Evolutionary conservation across 352 stramenopile species (phyloP).

Genomic region (Globisporangium abappressorium): DNA sequence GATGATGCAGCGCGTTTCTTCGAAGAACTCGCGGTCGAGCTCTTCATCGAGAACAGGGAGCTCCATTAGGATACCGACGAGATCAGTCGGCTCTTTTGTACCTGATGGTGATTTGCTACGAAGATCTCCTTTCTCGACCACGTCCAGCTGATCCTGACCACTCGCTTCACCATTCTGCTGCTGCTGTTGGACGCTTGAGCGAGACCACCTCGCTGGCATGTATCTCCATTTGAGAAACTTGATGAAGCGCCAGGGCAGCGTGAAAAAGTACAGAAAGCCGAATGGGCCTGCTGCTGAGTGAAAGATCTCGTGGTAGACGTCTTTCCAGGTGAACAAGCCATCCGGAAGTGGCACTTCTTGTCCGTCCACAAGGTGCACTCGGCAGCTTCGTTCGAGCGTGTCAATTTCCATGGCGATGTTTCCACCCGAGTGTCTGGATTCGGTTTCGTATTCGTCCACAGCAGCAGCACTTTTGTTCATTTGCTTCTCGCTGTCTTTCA

Average conservation of each 20-base stretch:
- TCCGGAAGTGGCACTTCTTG: slow-evolving; percentile 37
- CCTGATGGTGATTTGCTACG: not conserved
- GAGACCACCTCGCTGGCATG: slow-evolving; percentile 25
- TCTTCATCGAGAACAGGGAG: slow-evolving; percentile 71
- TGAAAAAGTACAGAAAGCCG: slow-evolving; percentile 63
- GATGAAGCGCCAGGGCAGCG: slow-evolving; percentile 40
- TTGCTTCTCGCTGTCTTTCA: slow-evolving; percentile 1
- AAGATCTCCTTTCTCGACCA: slow-evolving; percentile 12
- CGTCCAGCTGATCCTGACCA: slow-evolving; percentile 11
- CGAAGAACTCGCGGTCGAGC: slow-evolving; percentile 75
- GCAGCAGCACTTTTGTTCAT: not conserved
- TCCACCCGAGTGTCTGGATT: slow-evolving; percentile 31
- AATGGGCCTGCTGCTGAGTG: slow-evolving; percentile 47
- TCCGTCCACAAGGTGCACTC: slow-evolving; percentile 30
- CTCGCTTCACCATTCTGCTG: not conserved
- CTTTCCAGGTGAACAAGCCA: slow-evolving; percentile 41
- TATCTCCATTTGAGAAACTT: slow-evolving; percentile 56
- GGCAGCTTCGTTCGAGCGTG: slow-evolving; percentile 54
- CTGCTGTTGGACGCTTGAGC: not conserved
- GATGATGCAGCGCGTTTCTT: slow-evolving; percentile 90
- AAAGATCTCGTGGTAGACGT: slow-evolving; percentile 43
- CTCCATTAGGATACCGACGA: slow-evolving; percentile 61
- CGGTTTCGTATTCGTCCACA: not conserved
- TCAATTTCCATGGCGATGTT: slow-evolving; percentile 73
- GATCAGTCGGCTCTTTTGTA: slow-evolving; percentile 27